These are phyloP conservation scores for Babesia caballi DNA, from an alignment of 169 alveolate species.

Conservation along the genomic window DNA sequence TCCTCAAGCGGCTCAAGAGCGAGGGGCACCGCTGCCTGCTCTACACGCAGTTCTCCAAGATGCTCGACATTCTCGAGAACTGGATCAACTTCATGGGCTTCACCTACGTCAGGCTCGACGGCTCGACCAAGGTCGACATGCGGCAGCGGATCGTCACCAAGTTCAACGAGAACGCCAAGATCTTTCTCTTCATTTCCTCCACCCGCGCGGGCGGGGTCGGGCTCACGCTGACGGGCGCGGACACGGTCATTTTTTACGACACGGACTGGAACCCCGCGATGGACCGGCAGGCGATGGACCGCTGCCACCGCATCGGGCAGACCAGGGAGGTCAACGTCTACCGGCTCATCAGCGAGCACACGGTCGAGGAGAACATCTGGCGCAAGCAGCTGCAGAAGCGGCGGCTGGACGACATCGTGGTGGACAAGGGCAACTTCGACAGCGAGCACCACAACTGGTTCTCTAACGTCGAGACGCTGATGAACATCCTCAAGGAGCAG, in stretches of 20 bases:
- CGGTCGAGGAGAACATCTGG: conserved; percentile 97
- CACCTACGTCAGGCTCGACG: conserved; percentile 96
- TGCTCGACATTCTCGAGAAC: conserved; percentile 95
- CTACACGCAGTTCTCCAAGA: conserved; percentile 96
- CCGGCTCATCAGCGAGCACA: conserved; percentile 91
- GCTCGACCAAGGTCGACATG: conserved; percentile 93
- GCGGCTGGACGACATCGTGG: conserved; percentile 93
- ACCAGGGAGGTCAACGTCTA: conserved; percentile 96
- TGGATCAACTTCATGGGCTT: conserved; percentile 91
- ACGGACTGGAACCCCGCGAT: conserved; percentile 99
- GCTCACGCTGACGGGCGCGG: conserved; percentile 96
- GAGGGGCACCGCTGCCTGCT: conserved; percentile 93
- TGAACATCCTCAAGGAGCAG: conserved; percentile 48
- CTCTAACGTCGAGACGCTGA: conserved; percentile 71
- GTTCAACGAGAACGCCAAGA: conserved; percentile 91
- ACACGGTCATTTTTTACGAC: conserved; percentile 97
- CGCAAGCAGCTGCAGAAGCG: conserved; percentile 94
- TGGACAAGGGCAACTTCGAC: conserved; percentile 94
- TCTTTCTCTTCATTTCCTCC: conserved; percentile 94
- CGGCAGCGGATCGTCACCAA: conserved; percentile 93
- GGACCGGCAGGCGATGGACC: conserved; percentile 98
- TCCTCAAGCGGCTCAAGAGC: conserved; percentile 84
- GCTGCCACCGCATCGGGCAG: conserved; percentile 99
- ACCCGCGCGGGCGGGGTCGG: conserved; percentile 99
- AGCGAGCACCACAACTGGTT: conserved; percentile 65